These are phyloP conservation scores for Akanthomyces dipterigenus DNA, from an alignment of 2,329 filamentous ascomycete genomes.

Conservation along the genomic window DNA sequence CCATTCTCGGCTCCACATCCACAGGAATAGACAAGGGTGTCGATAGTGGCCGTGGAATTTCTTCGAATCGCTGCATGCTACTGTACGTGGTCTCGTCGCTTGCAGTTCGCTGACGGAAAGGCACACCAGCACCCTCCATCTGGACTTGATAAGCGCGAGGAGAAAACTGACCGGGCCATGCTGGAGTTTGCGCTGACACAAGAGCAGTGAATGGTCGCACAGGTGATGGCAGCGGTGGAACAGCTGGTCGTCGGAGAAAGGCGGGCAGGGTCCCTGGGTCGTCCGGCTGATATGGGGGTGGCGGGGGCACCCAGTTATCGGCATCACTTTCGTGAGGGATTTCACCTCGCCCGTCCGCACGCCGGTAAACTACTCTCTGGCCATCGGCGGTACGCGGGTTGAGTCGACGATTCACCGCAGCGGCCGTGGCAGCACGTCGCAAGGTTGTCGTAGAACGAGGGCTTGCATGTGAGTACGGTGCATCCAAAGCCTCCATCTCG, in stretches of 20 bases:
- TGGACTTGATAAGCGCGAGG: not conserved
- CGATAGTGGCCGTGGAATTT: slow-evolving; percentile 24
- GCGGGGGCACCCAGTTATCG: slow-evolving; percentile 82
- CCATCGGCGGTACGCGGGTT: slow-evolving; percentile 51
- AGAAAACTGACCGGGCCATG: slow-evolving; percentile 11
- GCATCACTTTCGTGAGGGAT: slow-evolving; percentile 81
- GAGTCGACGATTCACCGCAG: slow-evolving; percentile 63
- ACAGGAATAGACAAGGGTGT: slow-evolving; percentile 19
- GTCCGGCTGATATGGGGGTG: slow-evolving; percentile 69
- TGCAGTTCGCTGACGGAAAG: slow-evolving; percentile 26
- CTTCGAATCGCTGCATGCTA: slow-evolving; percentile 20
- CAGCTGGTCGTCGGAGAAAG: slow-evolving; percentile 45
- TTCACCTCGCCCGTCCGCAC: slow-evolving; percentile 63
- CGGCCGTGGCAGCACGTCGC: slow-evolving; percentile 68
- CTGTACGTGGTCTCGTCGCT: slow-evolving; percentile 28
- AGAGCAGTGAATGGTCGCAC: slow-evolving; percentile 16
- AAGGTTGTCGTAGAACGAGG: slow-evolving; percentile 65
- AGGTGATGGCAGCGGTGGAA: slow-evolving; percentile 29
- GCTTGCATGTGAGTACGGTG: slow-evolving; percentile 65
- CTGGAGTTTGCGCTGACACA: slow-evolving; percentile 2
- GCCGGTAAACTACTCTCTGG: slow-evolving; percentile 54
- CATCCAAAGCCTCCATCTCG: slow-evolving; percentile 57
- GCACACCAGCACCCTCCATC: slow-evolving; percentile 6
- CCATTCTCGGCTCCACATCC: slow-evolving; percentile 21
- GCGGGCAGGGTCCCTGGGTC: slow-evolving; percentile 50